Conservation (phyloP, 352 stramenopile genomes). For the Phytophthora pluvialis region DNA sequence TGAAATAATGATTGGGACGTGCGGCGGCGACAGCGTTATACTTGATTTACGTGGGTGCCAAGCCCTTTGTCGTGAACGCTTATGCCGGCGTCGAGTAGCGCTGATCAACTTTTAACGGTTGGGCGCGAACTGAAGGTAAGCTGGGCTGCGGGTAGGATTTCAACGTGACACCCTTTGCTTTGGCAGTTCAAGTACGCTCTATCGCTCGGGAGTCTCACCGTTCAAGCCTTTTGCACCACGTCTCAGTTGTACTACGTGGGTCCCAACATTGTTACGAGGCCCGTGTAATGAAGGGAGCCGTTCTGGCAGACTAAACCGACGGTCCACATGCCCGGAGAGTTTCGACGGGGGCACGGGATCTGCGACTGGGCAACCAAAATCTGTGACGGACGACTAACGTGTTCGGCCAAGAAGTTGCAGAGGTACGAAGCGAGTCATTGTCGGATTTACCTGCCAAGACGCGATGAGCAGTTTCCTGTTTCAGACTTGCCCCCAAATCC, state of each 20-base stretch:
- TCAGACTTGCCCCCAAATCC: neutral
- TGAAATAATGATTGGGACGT: neutral
- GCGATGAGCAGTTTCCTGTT: neutral
- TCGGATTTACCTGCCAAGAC: constrained; percentile 7
- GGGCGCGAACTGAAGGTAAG: neutral
- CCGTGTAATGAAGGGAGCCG: neutral
- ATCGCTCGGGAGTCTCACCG: neutral
- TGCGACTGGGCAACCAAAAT: constrained; percentile 10
- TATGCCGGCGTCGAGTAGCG: neutral
- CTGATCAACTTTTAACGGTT: too few species aligned
- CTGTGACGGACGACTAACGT: neutral
- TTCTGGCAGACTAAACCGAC: constrained; percentile 10
- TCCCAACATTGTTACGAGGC: constrained; percentile 8
- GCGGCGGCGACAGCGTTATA: neutral
- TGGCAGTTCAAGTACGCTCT: constrained; percentile 10
- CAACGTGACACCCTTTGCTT: too few species aligned
- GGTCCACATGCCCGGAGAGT: neutral
- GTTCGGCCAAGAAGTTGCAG: constrained; percentile 6
- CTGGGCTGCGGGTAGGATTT: neutral
- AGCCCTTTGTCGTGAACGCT: neutral
- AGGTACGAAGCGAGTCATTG: constrained; percentile 14
- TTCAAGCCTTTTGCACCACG: neutral
- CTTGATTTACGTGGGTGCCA: neutral
- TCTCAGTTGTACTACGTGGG: neutral
- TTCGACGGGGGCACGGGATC: constrained; percentile 1